Evolutionary conservation across 192 early-diverging fungal genomes (phyloP), one percentile per base, ranked within the genome.

Genomic region (Coemansia sp.): DNA sequence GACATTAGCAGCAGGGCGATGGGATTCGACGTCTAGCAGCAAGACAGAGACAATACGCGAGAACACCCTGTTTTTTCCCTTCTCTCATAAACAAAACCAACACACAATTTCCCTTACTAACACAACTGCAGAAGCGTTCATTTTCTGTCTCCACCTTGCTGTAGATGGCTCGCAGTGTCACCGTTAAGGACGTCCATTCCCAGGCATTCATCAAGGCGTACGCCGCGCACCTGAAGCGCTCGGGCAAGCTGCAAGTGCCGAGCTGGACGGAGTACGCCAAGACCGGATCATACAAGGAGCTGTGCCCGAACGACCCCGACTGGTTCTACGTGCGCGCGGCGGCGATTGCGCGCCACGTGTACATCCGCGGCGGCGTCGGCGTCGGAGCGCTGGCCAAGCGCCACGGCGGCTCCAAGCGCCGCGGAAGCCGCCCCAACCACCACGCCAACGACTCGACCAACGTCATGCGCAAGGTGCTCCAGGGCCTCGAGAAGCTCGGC

Each of bases 251-350:
- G 79, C 92, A 95, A 79, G 92, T 99, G 71, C 98, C 98, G 79
- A 94, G 93, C 86, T 99, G 96, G 96, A 92, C 94, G 76, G 98
- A 99, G 85, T 79, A 97, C 73, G 96, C 96, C 88, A 99, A 99
- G 90, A 98, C 98, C 70, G 94, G 90, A 63, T 88, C 93, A 65
- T 89, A 86, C 91, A 98, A 97, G 91, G 98, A 99, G 87, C 88
- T 97, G 66, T 91, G 92, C 70, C 98, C 98, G 43, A 94, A 96
- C 85, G 96, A 99, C 80, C 91, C 93, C 58, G 98, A 99, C 88
- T 99, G 96, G 96, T 99, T 91, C 92, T 99, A 96, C 88, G 83
- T 97, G 67, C 95, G 95, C 72, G 95, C 95, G 71, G 94, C 96
- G 53, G 89, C 93, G 59, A 86, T 95, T 75, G 98, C 98, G 76